Percentiles rank a stretch among this genome's conserved stretches.
Evolutionary conservation across 495 filamentous ascomycete species (phyloP).

Genomic region (Xeromyces bisporus): DNA sequence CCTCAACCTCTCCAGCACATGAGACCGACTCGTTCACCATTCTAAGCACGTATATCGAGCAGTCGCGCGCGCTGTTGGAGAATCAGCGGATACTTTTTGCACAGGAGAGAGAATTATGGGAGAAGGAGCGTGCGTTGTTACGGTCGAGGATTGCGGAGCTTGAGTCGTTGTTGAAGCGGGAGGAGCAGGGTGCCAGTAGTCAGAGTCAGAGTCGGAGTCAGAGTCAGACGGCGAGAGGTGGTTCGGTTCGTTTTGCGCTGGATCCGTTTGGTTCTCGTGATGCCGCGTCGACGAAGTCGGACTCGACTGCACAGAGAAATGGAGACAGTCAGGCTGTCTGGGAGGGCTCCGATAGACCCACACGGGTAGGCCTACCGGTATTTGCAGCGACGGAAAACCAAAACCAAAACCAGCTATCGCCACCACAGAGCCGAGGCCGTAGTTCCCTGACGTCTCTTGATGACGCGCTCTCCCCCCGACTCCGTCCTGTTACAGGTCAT

Average conservation of each 20-base stretch:
- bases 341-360: slow-evolving; percentile 26
- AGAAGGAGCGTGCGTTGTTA: slow-evolving; percentile 22
- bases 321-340: slow-evolving; percentile 17
- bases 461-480: slow-evolving; percentile 24
- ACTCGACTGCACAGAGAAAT: slow-evolving; percentile 1
- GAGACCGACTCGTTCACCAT: slow-evolving; percentile 4
- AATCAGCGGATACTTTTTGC: slow-evolving; percentile 25
- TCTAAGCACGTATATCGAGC: slow-evolving; percentile 20
- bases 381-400: slow-evolving; percentile 19
- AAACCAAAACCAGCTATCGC: slow-evolving; percentile 7
- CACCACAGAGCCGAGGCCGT: slow-evolving; percentile 7
- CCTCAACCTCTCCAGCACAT: slow-evolving; percentile 6
- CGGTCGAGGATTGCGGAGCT: slow-evolving; percentile 24
- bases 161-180: slow-evolving; percentile 13
- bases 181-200: no score
- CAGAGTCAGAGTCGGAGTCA: no score
- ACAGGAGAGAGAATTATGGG: slow-evolving; percentile 26
- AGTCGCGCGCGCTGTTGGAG: slow-evolving; percentile 25
- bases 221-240: no score
- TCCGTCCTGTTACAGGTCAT: slow-evolving; percentile 11
- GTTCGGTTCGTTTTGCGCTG: slow-evolving; percentile 2
- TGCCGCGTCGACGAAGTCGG: not conserved
- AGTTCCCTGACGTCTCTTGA: slow-evolving; percentile 21
- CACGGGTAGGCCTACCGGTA: slow-evolving; percentile 30
- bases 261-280: not conserved